Base-by-base conservation (phyloP, 306 rosid species). In the Luffa aegyptiaca region DNA sequence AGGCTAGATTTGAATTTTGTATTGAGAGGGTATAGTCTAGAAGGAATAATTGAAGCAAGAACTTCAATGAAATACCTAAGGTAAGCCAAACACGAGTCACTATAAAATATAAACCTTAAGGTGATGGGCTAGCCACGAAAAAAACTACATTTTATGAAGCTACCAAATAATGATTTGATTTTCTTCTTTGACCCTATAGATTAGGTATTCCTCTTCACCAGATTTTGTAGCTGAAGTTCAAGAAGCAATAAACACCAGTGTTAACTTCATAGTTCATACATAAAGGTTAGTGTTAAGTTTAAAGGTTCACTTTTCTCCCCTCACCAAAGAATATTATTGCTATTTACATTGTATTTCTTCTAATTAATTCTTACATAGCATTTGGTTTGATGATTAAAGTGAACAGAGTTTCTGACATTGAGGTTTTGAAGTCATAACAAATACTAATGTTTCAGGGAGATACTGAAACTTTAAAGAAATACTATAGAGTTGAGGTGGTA, bases 141-240 rank as follows among this genome's bases (percentile, higher is more conserved):
- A n/a, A n/a, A 41, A 41, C 44, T 41, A 41, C 44, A 3, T 6
- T 41, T 41, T 41, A 3, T 6, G 6, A 41, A 6, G 44, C 44
- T 41, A 2, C 44, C 6, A 41, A 41, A 41, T 3, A 3, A 3
- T 12, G n/a, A 18, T 35, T 65, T 41, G 11, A 41, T 65, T 12
- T 36, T 31, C 12, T 65, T 63, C 79, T 33, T 14, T 7, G 17
- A 49, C 46, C 46, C 7, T 8, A 13, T 36, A 33, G 37, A 17
- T 81, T 72, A 94, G 97, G 74, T 76, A 82, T 44, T 94, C 92
- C 88, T 92, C 97, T 5, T 85, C 90, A 80, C 90, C 93, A 9
- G 97, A 94, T 41, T 91, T 94, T 89, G 87, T 89, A 69, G 89
- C 77, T 61, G 97, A 92, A 83, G 92, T 94, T 65, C 97, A 90